Conservation (phyloP, 2,329 filamentous ascomycete species). For the Sporothrix brasiliensis region DNA sequence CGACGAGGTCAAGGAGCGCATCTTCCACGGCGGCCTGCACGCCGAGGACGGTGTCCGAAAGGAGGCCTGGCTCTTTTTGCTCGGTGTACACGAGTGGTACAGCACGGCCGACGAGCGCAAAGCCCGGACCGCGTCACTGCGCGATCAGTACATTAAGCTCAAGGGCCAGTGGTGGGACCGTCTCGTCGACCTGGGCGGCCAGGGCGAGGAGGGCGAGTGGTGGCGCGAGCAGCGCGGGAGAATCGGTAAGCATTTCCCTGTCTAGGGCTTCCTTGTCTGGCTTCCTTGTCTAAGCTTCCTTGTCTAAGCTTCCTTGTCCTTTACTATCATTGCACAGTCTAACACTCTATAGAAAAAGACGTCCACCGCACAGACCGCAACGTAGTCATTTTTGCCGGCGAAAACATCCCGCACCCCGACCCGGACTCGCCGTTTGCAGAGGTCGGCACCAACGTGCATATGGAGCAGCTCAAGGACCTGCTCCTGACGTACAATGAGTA, state of each 20-base stretch:
- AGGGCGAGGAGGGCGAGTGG: conserved; percentile 84
- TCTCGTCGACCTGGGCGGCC: conserved; percentile 78
- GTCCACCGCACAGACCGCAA: conserved; percentile 95
- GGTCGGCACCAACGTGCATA: conserved; percentile 90
- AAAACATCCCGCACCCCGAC: conserved; percentile 95
- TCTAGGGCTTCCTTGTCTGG: too few species aligned
- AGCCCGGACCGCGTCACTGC: conserved; percentile 77
- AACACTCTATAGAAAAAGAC: conserved; percentile 67
- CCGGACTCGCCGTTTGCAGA: conserved; percentile 93
- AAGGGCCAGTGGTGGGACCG: conserved; percentile 97
- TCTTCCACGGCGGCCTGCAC: conserved; percentile 92
- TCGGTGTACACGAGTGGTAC: conserved; percentile 92
- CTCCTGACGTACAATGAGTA: conserved; percentile 98
- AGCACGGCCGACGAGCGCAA: conserved; percentile 83
- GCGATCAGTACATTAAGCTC: conserved; percentile 91
- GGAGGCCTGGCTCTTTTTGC: conserved; percentile 92
- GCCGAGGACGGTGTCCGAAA: conserved; percentile 89
- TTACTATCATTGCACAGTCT: not conserved
- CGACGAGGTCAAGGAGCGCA: conserved; percentile 94
- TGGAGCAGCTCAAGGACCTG: conserved; percentile 99
- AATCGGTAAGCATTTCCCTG: conserved; percentile 57
- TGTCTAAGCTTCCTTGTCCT: too few species aligned
- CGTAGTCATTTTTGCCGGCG: conserved; percentile 92
- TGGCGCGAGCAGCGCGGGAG: conserved; percentile 93
- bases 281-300: too few species aligned